These are phyloP conservation scores for Syzygium syzygioides DNA, from an alignment of 441 rosid genomes.

Conservation along the genomic window DNA sequence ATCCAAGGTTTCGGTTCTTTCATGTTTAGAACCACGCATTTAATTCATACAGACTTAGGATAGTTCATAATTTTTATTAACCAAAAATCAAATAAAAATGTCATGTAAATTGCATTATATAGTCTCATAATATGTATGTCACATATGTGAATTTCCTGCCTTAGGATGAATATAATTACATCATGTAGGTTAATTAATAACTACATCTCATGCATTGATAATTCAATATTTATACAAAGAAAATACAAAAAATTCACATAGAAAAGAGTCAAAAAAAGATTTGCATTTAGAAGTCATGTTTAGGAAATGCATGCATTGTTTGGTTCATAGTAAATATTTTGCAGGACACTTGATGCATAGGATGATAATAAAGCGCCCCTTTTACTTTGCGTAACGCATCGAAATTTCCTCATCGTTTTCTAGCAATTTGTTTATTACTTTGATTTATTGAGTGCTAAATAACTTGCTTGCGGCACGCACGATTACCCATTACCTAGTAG, in stretches of 20 bases:
- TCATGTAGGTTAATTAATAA: not conserved
- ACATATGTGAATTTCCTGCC: not conserved
- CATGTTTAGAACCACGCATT: not conserved
- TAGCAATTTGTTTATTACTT: not conserved
- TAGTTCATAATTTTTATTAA: too few relatives aligned
- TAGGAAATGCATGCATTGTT: not conserved
- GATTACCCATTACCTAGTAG: not conserved
- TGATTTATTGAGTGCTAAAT: not conserved
- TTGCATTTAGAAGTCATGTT: not conserved
- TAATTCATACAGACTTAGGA: not conserved
- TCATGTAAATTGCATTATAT: not conserved
- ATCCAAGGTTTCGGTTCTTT: not conserved
- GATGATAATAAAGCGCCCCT: not conserved
- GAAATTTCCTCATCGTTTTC: not conserved
- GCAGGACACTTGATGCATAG: not conserved
- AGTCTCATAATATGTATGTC: not conserved
- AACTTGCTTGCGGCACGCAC: not conserved
- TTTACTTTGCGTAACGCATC: not conserved
- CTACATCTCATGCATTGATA: not conserved
- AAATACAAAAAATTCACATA: too few relatives aligned
- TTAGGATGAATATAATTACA: not conserved
- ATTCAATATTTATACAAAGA: not conserved
- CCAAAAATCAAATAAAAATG: too few relatives aligned
- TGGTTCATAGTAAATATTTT: not conserved
- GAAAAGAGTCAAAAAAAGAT: not conserved